Evolutionary conservation across 768 basidiomycete genomes (phyloP).

Genomic region (Tricholoma terreum): DNA sequence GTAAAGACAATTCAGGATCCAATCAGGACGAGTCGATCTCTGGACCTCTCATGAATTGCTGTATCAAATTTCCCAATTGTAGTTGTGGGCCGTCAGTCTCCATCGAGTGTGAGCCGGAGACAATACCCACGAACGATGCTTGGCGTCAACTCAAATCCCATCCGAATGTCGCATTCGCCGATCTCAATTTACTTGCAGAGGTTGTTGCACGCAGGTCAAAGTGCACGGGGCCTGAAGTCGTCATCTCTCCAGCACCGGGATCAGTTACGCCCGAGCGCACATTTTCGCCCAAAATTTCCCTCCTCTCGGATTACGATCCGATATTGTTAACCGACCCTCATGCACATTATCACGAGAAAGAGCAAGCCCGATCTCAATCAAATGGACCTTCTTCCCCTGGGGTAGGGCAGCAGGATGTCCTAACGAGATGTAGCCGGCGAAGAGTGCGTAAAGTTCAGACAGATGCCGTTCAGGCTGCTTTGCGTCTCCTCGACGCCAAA

Average conservation of each 20-base stretch:
- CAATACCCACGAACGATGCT: slow-evolving; percentile 76
- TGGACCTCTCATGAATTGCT: slow-evolving; percentile 12
- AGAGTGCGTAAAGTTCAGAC: slow-evolving; percentile 65
- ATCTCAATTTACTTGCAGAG: slow-evolving; percentile 80
- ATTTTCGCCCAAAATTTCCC: slow-evolving; percentile 25
- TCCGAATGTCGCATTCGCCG: slow-evolving; percentile 83
- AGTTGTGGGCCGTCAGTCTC: slow-evolving; percentile 19
- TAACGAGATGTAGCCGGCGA: slow-evolving; percentile 60
- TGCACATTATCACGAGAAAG: slow-evolving; percentile 47
- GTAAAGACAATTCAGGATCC: slow-evolving; percentile 10
- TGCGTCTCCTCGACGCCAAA: slow-evolving; percentile 70
- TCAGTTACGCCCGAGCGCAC: slow-evolving; percentile 47
- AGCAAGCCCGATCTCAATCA: slow-evolving; percentile 23
- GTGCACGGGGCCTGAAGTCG: slow-evolving; percentile 68
- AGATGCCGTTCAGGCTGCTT: slow-evolving; percentile 71
- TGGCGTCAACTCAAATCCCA: slow-evolving; percentile 86
- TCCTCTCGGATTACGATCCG: slow-evolving; percentile 21
- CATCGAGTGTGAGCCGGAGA: slow-evolving; percentile 34
- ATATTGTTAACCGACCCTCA: slow-evolving; percentile 53
- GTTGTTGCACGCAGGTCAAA: slow-evolving; percentile 83
- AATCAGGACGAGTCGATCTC: not conserved
- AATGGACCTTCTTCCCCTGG: slow-evolving; percentile 40
- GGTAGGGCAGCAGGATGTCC: slow-evolving; percentile 59
- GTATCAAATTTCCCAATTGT: slow-evolving; percentile 22
- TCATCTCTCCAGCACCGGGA: slow-evolving; percentile 51